phyloP scores from a whole-genome alignment of 2,329 filamentous ascomycete species.

The Cladosporium phlei region DNA sequence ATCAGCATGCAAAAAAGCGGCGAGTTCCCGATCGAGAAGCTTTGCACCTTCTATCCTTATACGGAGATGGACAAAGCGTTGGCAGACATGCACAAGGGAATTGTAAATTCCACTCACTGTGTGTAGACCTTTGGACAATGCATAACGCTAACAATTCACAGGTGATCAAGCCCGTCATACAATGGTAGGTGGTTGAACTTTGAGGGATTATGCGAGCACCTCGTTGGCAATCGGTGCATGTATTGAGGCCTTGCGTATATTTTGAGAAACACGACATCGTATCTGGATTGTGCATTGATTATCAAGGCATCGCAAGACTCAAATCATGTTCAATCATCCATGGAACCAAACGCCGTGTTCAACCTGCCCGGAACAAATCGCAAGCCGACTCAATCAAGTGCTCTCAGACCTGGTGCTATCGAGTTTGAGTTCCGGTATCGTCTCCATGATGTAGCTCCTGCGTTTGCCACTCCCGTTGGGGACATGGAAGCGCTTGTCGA shows the following conservation, averaged over 20 bases:
- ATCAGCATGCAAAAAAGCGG: background rate
- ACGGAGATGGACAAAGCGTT: background rate
- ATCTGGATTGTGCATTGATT: no score
- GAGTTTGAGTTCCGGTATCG: background rate
- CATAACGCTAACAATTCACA: background rate
- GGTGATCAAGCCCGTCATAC: slow-evolving; percentile 3
- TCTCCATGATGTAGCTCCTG: slow-evolving; percentile 9
- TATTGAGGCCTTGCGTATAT: no score
- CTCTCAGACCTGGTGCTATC: background rate
- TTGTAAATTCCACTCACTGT: no score
- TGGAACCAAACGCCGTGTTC: no score
- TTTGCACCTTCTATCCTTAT: slow-evolving; percentile 2
- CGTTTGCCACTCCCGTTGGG: slow-evolving; percentile 27
- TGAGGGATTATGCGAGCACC: no score
- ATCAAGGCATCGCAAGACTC: no score
- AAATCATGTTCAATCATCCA: no score
- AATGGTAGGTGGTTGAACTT: no score
- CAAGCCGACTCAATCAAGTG: background rate
- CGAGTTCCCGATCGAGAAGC: background rate
- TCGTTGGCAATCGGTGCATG: no score
- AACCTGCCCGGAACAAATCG: no score
- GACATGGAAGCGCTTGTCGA: slow-evolving; percentile 28
- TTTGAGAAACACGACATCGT: no score
- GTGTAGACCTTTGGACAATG: background rate
- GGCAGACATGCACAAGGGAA: background rate